phyloP scores from a whole-genome alignment of 108 stramenopile genomes.

The Cyclotella cryptica region DNA sequence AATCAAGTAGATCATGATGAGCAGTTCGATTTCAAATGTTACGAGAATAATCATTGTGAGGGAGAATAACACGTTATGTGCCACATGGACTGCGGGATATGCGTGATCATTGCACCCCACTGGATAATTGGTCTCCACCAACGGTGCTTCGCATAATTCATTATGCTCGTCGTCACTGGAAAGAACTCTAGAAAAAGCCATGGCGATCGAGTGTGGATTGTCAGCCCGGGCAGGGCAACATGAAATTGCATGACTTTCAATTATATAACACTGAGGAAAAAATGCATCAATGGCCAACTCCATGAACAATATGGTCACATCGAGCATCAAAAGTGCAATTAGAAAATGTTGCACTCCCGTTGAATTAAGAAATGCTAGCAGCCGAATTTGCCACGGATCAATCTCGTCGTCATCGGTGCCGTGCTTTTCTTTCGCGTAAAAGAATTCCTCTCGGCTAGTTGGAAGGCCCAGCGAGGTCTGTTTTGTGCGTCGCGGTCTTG shows the following conservation, averaged over 20 bases:
- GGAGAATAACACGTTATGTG: slow-evolving; percentile 21
- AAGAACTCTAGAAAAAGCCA: not conserved
- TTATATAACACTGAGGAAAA: slow-evolving; percentile 20
- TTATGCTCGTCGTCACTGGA: slow-evolving; percentile 5
- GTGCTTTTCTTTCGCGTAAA: slow-evolving; percentile 2
- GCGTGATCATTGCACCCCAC: slow-evolving; percentile 37
- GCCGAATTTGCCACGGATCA: slow-evolving; percentile 48
- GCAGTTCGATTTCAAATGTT: slow-evolving; percentile 34
- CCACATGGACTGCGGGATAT: slow-evolving; percentile 31
- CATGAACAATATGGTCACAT: slow-evolving; percentile 42
- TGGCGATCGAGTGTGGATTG: not conserved
- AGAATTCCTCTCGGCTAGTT: slow-evolving; percentile 7
- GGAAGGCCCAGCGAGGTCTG: slow-evolving; percentile 10
- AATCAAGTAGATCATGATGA: slow-evolving; percentile 26
- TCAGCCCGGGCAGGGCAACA: slow-evolving; percentile 33
- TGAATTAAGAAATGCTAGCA: slow-evolving; percentile 39
- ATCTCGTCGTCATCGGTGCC: not conserved
- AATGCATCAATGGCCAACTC: slow-evolving; percentile 41
- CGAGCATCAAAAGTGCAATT: slow-evolving; percentile 36
- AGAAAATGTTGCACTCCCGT: slow-evolving; percentile 33
- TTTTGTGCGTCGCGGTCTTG: slow-evolving; percentile 9
- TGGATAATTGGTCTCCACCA: slow-evolving; percentile 22
- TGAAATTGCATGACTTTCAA: slow-evolving; percentile 37
- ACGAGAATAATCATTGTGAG: slow-evolving; percentile 28
- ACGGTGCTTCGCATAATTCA: slow-evolving; percentile 20